Percentiles rank a stretch among this genome's conserved stretches.
These are phyloP conservation scores for Alternaria hordeiaustralica DNA, from an alignment of 2,329 filamentous ascomycete species.

Conservation along the genomic window DNA sequence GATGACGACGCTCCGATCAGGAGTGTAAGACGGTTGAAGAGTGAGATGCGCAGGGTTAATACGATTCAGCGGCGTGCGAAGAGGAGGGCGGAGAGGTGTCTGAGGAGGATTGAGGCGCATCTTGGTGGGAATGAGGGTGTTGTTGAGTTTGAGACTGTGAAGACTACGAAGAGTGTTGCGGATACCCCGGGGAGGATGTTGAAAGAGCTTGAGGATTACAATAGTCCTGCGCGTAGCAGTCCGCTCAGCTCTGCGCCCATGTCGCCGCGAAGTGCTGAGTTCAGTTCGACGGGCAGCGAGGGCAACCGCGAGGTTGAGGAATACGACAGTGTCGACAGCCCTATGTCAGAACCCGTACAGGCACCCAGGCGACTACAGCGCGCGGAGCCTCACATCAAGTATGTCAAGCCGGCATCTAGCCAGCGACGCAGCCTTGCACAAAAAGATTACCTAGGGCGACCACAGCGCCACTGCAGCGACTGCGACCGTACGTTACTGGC, in stretches of 20 bases:
- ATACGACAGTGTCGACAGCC: neutral
- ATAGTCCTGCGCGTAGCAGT: neutral
- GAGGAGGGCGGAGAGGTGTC: neutral
- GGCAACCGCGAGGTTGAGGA: accelerated
- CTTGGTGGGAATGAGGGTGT: neutral
- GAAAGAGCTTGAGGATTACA: neutral
- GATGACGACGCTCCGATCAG: neutral
- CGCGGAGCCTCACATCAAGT: no score
- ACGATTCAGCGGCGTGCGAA: neutral
- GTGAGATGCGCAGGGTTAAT: neutral
- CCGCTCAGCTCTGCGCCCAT: accelerated
- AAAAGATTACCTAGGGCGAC: no score
- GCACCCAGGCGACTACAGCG: neutral
- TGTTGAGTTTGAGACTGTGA: no score
- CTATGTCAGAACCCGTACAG: neutral
- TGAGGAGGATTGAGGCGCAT: neutral
- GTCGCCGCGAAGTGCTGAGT: neutral
- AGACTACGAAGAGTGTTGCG: neutral
- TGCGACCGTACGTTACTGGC: no score
- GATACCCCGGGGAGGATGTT: neutral
- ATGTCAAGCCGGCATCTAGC: no score
- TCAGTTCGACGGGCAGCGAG: neutral
- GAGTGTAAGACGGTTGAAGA: neutral
- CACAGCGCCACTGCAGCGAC: no score
- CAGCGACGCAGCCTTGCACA: no score